Evolutionary conservation across 805 yeast species (phyloP), one percentile per base, ranked within the genome.

Genomic region (Ogataea angusta): DNA sequence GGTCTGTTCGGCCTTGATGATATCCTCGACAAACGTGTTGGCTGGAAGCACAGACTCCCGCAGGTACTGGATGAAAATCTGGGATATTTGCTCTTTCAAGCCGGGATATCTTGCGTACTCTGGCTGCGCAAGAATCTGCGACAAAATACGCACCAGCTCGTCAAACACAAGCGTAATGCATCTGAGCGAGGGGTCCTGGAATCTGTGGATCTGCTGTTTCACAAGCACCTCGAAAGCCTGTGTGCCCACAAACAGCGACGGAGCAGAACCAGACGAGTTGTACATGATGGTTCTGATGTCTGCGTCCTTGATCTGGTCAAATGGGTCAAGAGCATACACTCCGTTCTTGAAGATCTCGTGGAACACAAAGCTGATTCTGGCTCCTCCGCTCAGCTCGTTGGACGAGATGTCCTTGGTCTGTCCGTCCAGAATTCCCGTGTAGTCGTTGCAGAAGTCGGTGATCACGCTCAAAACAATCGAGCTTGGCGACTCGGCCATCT

Each of bases 271-370:
- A 7, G 96, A 85, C 30, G 97, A 85, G 65, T 91, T 91, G 70
- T 93, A 91, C 83, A 91, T 84, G 50, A 93, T 93, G 14, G 98
- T 91, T 67, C 99, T 80, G 57, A 91, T 91, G 63, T 91, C 99
- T 22, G 87, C 82, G 61, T 91, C 97, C 66, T 88, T 87, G 56
- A 91, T 89, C 64, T 89, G 95, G 61, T 91, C 97, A 63, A 88
- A 93, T 36, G 99, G 99, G 64, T 91, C 98, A 43, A 91, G 73
- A 0, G 96, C 85, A 59, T 79, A 78, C 41, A 91, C 75, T 68
- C 98, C 98, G 62, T 87, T 90, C 60, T 91, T 83, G 71, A 80
- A 91, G 43, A 93, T 85, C 69, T 91, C 98, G 63, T 91, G 98
- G 72, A 91, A 93, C 14, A 91, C 98, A 70, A 89, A 93, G 22